A percentile compares a stretch with the other conserved stretches of the same genome.
Conservation (phyloP, 345 rosid species). For the Iberis pinnata region DNA sequence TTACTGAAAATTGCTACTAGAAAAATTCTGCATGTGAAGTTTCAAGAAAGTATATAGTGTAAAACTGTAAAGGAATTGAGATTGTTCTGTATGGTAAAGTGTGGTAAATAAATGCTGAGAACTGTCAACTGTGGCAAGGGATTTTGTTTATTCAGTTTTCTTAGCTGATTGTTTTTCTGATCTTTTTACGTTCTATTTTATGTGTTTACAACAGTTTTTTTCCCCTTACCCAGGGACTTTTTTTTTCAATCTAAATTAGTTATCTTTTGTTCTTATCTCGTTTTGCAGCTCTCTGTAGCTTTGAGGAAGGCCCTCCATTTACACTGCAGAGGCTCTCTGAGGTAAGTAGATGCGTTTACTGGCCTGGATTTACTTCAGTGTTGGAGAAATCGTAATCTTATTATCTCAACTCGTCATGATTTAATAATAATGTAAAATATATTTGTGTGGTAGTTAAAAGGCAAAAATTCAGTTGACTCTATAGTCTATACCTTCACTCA, state of each 20-base stretch:
- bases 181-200: background rate
- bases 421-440: background rate
- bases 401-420: background rate
- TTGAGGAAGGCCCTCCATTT: too few species aligned
- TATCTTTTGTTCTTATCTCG: constrained; percentile 3
- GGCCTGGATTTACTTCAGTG: too few species aligned
- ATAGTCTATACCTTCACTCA: background rate
- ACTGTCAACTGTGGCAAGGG: background rate
- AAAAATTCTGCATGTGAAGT: background rate
- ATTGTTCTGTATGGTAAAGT: background rate
- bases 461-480: constrained; percentile 2
- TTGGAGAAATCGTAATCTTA: too few species aligned
- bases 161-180: background rate
- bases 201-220: background rate
- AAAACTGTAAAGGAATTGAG: constrained; percentile 1
- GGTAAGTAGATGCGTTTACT: too few species aligned
- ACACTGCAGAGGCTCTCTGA: too few species aligned
- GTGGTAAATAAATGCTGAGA: constrained; percentile 8
- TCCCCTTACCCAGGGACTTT: background rate
- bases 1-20: background rate
- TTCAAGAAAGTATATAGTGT: constrained; percentile 6
- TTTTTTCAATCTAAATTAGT: constrained; percentile 6
- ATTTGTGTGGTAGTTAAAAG: background rate
- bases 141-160: background rate
- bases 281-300: too few species aligned